These are phyloP conservation scores for sorghum (Sorghum bicolor) DNA, from an alignment of 176 grass and related monocot species.

Conservation along the genomic window DNA sequence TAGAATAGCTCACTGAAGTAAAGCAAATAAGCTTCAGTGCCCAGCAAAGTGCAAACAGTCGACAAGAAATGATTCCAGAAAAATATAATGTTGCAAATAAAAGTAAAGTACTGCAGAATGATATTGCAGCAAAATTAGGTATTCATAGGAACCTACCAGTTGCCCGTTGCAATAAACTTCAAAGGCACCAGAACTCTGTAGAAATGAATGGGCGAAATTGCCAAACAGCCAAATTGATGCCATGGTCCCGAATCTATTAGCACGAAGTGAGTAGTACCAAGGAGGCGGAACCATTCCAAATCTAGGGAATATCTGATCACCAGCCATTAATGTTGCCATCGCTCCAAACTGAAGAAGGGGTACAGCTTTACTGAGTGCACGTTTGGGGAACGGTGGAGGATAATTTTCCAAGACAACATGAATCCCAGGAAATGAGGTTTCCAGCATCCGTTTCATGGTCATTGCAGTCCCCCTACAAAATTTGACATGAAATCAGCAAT, in stretches of 20 bases:
- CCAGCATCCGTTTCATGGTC: constrained; percentile 83
- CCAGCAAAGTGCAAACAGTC: background rate
- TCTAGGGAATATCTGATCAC: constrained; percentile 95
- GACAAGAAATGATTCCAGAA: background rate
- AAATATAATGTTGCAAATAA: background rate
- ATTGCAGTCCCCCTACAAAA: constrained; percentile 83
- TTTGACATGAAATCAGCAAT: constrained; percentile 16
- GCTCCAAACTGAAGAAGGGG: constrained; percentile 86
- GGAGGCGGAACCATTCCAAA: constrained; percentile 86
- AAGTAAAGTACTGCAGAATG: background rate
- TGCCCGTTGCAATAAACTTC: constrained; percentile 96
- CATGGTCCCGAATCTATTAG: constrained; percentile 95
- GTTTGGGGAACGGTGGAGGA: constrained; percentile 86
- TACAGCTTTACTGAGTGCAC: constrained; percentile 67
- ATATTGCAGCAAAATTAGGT: background rate
- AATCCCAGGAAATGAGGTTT: constrained; percentile 81
- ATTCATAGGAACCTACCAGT: constrained; percentile 59
- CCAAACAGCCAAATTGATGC: constrained; percentile 85
- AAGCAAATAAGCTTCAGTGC: background rate
- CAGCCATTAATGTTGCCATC: constrained; percentile 78
- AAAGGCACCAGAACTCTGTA: constrained; percentile 95
- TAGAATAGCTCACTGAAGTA: background rate
- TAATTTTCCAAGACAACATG: constrained; percentile 84
- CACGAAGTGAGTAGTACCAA: constrained; percentile 77
- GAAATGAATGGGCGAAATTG: constrained; percentile 78